A percentile compares a stretch with the other conserved stretches of the same genome.
Conservation (phyloP, 2,329 filamentous ascomycete species). For the Xylariaceae sp. region DNA sequence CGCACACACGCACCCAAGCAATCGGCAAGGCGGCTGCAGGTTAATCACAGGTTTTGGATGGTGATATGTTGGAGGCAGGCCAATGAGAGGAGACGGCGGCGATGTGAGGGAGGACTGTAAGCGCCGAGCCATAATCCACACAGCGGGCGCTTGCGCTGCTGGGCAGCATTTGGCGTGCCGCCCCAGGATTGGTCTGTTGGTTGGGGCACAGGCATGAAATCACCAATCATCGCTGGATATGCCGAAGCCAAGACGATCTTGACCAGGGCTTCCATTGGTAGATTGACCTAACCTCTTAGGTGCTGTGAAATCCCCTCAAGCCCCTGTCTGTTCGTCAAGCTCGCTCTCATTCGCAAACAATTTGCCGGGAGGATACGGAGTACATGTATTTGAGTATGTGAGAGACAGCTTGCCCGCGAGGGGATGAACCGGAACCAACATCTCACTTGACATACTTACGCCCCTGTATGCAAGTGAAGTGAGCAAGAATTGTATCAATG, state of each 20-base stretch:
- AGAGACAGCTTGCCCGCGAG: too few species aligned
- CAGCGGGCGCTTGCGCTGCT: conserved; percentile 37
- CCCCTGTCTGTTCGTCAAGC: too few species aligned
- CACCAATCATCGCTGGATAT: conserved; percentile 18
- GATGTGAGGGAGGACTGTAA: conserved; percentile 36
- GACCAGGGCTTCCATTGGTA: conserved; percentile 9
- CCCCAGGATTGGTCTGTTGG: conserved; percentile 33
- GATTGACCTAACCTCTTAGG: conserved; percentile 1
- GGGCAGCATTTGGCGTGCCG: conserved; percentile 26
- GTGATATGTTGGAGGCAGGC: conserved; percentile 37
- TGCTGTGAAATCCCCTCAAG: conserved; percentile 12
- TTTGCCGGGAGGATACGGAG: too few species aligned
- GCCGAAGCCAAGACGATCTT: background rate
- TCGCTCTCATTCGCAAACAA: too few species aligned
- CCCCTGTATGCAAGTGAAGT: too few species aligned
- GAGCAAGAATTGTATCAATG: too few species aligned
- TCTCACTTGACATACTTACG: too few species aligned
- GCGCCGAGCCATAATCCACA: conserved; percentile 37
- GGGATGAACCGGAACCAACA: too few species aligned
- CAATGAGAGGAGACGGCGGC: conserved; percentile 38
- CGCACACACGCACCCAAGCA: conserved; percentile 20
- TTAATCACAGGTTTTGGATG: conserved; percentile 41
- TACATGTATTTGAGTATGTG: too few species aligned
- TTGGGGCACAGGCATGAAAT: conserved; percentile 18
- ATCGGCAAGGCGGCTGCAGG: conserved; percentile 39